Evolutionary conservation across 2,329 filamentous ascomycete genomes (phyloP), one percentile per base, ranked within the genome.

Genomic region (Dothiorella sarmentorum): DNA sequence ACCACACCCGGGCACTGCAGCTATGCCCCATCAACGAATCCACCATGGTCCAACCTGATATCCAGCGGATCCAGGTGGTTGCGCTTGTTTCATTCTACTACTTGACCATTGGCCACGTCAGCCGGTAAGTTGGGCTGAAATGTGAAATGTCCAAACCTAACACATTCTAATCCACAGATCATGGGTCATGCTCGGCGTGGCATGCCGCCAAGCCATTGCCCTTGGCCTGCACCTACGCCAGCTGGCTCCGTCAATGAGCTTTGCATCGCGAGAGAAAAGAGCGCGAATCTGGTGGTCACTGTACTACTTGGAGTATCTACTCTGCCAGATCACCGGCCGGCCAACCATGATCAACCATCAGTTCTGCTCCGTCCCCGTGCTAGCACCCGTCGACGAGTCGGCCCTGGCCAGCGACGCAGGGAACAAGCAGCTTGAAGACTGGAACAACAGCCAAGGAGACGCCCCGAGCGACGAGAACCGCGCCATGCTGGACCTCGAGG

Each of bases 241-340:
- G 35, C 65, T 69, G 26, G 67, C 67, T 49, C 61, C 62, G 5
- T 60, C 61, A 6, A 58, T 67, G 24, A 61, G 62, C 13, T 61
- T 64, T 9, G 61, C 65, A 5, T 62, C 67, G 37, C 71, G 69
- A 57, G 73, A 75, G 60, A 60, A 66, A 3, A 57, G 72, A 26
- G 63, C 66, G 24, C 68, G 70, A 29, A 66, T 72, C 20, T 76
- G 75, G 74, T 75, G 73, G 70, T 69, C 67, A 17, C 56, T 75
- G 27, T 73, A 69, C 57, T 67, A 67, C 3, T 57, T 73, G 15
- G 74, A 76, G 60, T 64, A 66, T 11, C 63, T 70, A 3, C 60
- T 75, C 4, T 67, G 67, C 15, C 60, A 67, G 7, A 66, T 75
- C 35, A 73, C 69, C 15, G 74, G 74, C 13, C 67, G 72, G 9